phyloP scores from a whole-genome alignment of 768 basidiomycete species.

The Phanerodontia chrysosporium region DNA sequence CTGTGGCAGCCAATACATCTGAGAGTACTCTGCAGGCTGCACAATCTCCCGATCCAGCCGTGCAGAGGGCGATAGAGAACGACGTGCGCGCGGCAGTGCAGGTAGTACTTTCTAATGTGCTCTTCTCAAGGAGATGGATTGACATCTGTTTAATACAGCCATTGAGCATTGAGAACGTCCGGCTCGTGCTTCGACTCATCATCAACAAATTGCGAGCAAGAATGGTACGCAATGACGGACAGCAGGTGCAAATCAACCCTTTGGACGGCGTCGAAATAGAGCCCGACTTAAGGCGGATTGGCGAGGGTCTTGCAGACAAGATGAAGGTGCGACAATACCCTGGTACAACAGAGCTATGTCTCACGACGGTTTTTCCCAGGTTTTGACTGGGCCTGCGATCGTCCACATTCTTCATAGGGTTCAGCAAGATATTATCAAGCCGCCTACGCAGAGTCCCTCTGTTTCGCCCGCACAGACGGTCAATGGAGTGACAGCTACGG shows the following conservation, averaged over 20 bases:
- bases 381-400: neutral
- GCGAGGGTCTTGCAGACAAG: neutral
- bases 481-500: neutral
- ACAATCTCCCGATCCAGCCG: too few species aligned
- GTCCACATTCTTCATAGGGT: neutral
- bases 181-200: neutral
- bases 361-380: neutral
- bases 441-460: neutral
- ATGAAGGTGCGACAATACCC: neutral
- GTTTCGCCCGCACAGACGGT: neutral
- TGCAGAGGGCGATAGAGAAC: neutral
- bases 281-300: neutral
- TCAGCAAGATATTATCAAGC: neutral
- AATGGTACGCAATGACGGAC: neutral
- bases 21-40: neutral
- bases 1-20: neutral
- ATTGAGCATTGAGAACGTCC: neutral
- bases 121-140: too few species aligned
- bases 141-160: too few species aligned
- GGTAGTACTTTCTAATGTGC: neutral
- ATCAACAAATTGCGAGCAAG: neutral
- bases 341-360: neutral
- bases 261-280: neutral
- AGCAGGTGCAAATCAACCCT: neutral
- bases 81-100: neutral